Evolutionary conservation across 345 rosid species (phyloP).

Genomic region (Adansonia digitata): DNA sequence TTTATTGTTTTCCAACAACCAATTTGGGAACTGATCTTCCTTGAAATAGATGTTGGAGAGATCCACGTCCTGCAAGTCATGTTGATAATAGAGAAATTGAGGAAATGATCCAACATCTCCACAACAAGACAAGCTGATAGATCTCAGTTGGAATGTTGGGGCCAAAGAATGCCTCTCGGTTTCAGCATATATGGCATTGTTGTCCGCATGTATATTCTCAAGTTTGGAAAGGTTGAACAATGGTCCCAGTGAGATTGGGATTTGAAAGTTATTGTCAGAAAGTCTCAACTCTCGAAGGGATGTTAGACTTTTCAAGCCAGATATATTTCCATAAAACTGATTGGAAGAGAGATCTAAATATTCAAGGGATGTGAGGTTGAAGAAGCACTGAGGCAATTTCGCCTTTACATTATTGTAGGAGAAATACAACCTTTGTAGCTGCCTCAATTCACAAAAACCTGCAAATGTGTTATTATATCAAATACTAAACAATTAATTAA

Average conservation of each 20-base stretch:
- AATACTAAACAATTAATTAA: no score
- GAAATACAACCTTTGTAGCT: conserved; percentile 4
- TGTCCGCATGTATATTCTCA: neutral
- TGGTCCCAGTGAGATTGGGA: neutral
- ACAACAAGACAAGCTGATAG: neutral
- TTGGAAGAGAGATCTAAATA: neutral
- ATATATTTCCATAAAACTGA: neutral
- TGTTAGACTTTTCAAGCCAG: neutral
- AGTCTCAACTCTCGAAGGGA: neutral
- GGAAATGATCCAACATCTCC: neutral
- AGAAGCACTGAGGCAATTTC: neutral
- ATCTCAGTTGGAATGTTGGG: neutral
- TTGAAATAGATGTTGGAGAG: neutral
- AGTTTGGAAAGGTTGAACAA: neutral
- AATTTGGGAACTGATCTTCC: neutral
- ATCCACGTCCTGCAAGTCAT: neutral
- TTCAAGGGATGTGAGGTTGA: neutral
- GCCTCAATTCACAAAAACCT: conserved; percentile 8
- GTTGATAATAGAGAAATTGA: neutral
- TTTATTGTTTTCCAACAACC: neutral
- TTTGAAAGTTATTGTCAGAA: neutral
- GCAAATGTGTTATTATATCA: neutral
- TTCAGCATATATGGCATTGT: neutral
- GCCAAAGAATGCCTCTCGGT: neutral
- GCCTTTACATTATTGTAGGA: neutral